Percentiles rank a stretch among this genome's conserved stretches.
Conservation (phyloP, 78 protist species). For the Planoprotostelium fungivorum region DNA sequence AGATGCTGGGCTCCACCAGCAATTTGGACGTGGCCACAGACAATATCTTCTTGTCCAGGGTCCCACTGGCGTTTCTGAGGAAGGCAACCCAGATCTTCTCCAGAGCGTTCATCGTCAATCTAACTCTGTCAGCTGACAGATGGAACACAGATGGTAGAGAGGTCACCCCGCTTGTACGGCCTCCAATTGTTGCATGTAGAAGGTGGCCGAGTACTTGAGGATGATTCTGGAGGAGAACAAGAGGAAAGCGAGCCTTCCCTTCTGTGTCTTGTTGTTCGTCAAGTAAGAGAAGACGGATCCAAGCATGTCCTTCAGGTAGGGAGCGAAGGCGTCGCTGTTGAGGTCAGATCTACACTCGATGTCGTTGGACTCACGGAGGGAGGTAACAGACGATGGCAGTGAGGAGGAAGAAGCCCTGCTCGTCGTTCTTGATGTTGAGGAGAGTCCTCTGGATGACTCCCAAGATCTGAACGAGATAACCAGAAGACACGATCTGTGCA, state of each 20-base stretch:
- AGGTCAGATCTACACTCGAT: neutral
- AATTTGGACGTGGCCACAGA: conserved; percentile 22
- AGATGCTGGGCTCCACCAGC: neutral
- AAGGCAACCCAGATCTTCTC: conserved; percentile 36
- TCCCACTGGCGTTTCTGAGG: conserved; percentile 8
- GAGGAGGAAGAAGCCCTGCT: conserved; percentile 52
- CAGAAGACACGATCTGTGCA: neutral
- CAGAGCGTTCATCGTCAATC: neutral
- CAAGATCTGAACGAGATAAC: conserved; percentile 13
- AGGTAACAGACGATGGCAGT: conserved; percentile 25
- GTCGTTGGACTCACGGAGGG: neutral
- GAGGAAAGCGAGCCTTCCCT: neutral
- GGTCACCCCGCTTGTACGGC: neutral
- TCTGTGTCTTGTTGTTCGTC: neutral
- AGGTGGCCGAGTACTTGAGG: neutral
- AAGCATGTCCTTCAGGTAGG: neutral
- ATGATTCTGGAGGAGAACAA: neutral
- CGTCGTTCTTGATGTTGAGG: conserved; percentile 9
- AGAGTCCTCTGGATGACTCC: conserved; percentile 28
- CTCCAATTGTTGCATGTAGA: neutral
- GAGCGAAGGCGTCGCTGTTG: neutral
- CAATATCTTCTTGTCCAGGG: conserved; percentile 47
- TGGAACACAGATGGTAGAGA: neutral
- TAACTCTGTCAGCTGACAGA: neutral
- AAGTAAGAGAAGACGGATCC: neutral